Evolutionary conservation across 2,329 filamentous ascomycete species (phyloP), one percentile per base, ranked within the genome.

Genomic region (Phyllosticta ampelicida): DNA sequence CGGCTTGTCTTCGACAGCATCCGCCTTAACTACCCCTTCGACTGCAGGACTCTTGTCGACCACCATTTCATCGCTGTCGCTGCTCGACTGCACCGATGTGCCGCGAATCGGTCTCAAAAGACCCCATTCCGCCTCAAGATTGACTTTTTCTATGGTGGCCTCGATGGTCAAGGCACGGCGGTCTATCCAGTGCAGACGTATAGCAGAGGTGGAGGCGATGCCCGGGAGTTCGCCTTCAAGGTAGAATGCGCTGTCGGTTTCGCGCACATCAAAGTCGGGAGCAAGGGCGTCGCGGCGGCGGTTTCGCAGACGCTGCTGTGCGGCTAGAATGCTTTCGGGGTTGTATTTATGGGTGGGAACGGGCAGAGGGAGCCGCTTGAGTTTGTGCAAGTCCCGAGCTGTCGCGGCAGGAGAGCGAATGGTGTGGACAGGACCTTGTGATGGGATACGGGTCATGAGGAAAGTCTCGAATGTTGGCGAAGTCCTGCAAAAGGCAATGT

Each of bases 21-120:
- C 55, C 65, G 66, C 65, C 63, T 65, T 28, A 29, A 60, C 30
- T 60, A 20, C 23, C 20, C 19, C 29, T 10, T 58, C 56, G 64
- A 50, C 68, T 64, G 16, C 59, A 62, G 9, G 59, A 60, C 54
- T 68, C 30, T 30, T 59, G 11, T 55, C 50, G 11, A 44, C 48
- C 54, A 44, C 55, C 26, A 50, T 20, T 5, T 23, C 36, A 9
- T 58, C 50, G 9, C 48, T 18, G 10, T 30, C 44, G 23, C 21
- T 19, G n/a, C 51, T 53, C 30, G 30, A 23, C 28, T 48, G 29
- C 48, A 44, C 48, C 18, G 54, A 56, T 28, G 20, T n/a, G 49
- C 28, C n/a, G 9, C 52, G 51, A 18, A 59, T 54, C 19, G 56
- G 56, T 18, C 56, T 53, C 26, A n/a, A 61, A 21, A 62, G 48